These are phyloP conservation scores for Talaromyces pinophilus DNA, from an alignment of 2,329 filamentous ascomycete genomes.

Conservation along the genomic window DNA sequence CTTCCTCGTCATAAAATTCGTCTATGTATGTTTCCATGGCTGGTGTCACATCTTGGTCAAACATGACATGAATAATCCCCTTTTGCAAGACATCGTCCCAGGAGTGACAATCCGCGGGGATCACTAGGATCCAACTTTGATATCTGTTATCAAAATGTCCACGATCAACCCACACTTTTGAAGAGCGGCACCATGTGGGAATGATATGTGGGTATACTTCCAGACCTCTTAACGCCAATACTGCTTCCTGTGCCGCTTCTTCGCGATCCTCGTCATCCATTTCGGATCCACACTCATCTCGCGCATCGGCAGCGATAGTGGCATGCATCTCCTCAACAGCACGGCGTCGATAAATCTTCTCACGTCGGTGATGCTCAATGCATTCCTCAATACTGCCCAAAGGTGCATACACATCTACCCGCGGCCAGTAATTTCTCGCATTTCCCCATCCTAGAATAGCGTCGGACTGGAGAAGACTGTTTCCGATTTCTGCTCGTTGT, in stretches of 20 bases:
- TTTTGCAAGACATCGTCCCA: conserved; percentile 23
- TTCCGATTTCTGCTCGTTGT: conserved; percentile 8
- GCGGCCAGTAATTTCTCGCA: conserved; percentile 24
- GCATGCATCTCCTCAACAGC: conserved; percentile 18
- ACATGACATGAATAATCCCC: conserved; percentile 21
- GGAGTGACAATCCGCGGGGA: conserved; percentile 11
- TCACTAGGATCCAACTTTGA: conserved; percentile 17
- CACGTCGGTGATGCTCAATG: conserved; percentile 24
- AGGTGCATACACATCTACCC: conserved; percentile 24
- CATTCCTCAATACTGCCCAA: conserved; percentile 24
- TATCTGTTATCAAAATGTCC: neutral
- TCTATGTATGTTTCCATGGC: conserved; percentile 22
- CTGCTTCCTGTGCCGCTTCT: conserved; percentile 16
- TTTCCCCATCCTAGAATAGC: conserved; percentile 25
- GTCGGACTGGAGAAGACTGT: neutral
- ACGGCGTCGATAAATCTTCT: conserved; percentile 19
- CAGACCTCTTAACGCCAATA: conserved; percentile 12
- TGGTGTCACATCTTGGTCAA: conserved; percentile 23
- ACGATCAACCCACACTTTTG: neutral
- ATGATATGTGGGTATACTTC: conserved; percentile 12
- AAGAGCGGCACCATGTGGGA: conserved; percentile 7
- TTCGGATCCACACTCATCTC: conserved; percentile 2
- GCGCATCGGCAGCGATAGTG: conserved; percentile 3
- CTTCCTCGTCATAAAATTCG: conserved; percentile 3
- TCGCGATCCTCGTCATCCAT: conserved; percentile 13